These are phyloP conservation scores for Mimosa bimucronata DNA, from an alignment of 306 rosid genomes.

Conservation along the genomic window DNA sequence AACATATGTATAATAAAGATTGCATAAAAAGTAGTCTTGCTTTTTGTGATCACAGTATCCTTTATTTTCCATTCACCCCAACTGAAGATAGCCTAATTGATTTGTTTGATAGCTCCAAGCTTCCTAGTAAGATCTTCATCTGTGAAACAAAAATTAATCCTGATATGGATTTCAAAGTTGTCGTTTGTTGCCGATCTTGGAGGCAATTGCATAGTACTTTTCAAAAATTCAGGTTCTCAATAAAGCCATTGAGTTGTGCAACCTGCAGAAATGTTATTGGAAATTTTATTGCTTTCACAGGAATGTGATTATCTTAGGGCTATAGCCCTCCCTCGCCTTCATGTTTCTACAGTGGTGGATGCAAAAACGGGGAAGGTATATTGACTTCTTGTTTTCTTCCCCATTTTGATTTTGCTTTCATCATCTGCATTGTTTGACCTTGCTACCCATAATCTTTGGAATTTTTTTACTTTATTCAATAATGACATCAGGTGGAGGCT, in stretches of 20 bases:
- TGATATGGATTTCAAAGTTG: background rate
- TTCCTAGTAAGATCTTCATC: constrained; percentile 21
- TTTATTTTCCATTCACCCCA: background rate
- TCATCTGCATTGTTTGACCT: background rate
- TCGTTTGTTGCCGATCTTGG: background rate
- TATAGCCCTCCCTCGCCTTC: constrained; percentile 82
- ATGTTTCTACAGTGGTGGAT: constrained; percentile 94
- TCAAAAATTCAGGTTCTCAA: constrained; percentile 30
- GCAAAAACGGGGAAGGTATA: constrained; percentile 85
- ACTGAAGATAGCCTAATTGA: background rate
- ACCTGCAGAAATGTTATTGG: background rate
- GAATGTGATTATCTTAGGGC: constrained; percentile 92
- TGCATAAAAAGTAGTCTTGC: background rate
- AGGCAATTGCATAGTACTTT: constrained; percentile 22
- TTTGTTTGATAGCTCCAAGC: constrained; percentile 14
- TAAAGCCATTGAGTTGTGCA: constrained; percentile 24
- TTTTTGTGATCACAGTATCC: background rate
- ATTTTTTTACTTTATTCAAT: background rate
- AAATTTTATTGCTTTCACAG: constrained; percentile 49
- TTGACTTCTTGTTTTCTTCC: background rate
- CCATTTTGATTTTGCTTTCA: background rate
- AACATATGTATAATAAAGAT: background rate
- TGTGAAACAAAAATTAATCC: constrained; percentile 17
- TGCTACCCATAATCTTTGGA: background rate
- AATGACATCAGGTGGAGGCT: background rate